Conservation (phyloP, 352 stramenopile genomes). For the Phytophthora rubi region DNA sequence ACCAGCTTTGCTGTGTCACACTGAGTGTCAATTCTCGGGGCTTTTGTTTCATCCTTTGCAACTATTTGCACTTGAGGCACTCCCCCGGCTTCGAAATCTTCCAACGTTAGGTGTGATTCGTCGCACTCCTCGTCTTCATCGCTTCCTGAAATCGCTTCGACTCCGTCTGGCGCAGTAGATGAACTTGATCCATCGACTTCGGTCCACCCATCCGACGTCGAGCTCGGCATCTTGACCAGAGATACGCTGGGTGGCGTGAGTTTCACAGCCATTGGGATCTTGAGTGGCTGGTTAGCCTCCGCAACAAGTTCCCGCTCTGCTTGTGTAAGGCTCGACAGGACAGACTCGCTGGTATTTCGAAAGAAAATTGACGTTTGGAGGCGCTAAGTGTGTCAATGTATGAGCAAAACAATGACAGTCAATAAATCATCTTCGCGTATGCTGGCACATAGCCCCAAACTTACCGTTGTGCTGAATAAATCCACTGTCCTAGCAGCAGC, state of each 20-base stretch:
- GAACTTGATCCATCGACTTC: slow-evolving; percentile 47
- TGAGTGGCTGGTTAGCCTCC: slow-evolving; percentile 36
- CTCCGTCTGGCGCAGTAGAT: slow-evolving; percentile 28
- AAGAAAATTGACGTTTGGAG: slow-evolving; percentile 83
- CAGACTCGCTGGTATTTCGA: slow-evolving; percentile 60
- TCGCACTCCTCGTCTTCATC: slow-evolving; percentile 39
- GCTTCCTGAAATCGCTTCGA: slow-evolving; percentile 36
- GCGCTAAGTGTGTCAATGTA: slow-evolving; percentile 34
- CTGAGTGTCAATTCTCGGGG: background rate
- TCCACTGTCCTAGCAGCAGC: slow-evolving; percentile 43
- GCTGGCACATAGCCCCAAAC: slow-evolving; percentile 7
- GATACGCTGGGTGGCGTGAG: slow-evolving; percentile 11
- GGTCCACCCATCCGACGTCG: slow-evolving; percentile 47
- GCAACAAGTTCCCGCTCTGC: slow-evolving; percentile 66
- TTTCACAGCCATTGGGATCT: slow-evolving; percentile 16
- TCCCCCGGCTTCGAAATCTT: slow-evolving; percentile 66
- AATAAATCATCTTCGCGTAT: background rate
- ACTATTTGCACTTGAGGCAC: slow-evolving; percentile 20
- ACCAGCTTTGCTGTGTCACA: slow-evolving; percentile 23
- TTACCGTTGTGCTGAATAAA: slow-evolving; percentile 72
- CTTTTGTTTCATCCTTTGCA: background rate
- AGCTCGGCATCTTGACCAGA: slow-evolving; percentile 41
- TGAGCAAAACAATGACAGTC: background rate
- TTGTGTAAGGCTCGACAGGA: slow-evolving; percentile 55
- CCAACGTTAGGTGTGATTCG: slow-evolving; percentile 51